Base-by-base conservation (phyloP, 108 stramenopile genomes). In the Conticribra weissflogii region DNA sequence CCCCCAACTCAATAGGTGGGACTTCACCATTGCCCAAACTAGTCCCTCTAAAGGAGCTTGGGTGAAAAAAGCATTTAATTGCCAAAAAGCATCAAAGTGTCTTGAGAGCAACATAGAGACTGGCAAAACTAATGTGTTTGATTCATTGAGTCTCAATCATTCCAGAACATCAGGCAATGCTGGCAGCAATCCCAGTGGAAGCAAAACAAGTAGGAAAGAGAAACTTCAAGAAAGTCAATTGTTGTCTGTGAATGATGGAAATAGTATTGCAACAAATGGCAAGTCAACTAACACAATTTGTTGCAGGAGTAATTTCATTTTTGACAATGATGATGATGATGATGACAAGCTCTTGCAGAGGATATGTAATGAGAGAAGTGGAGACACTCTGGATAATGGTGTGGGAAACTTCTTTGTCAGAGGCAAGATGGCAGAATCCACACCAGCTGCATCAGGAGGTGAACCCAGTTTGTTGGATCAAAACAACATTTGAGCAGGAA, bases 21-120 rank as follows among this genome's bases (percentile, higher is more conserved):
- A 93, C 64, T 89, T 98, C 22, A 94, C 96, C 1, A 96, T 96
- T n/a, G 93, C 94, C 34, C 87, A 82, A 65, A 98, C 84, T 74
- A 93, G 96, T 53, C 97, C 97, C 17, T 74, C 83, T 5, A 41
- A 41, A 41, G 32, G 90, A 88, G 58, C 72, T 85, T 36, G 98
- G 98, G 99, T 81, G 98, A 32, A 87, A 92, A 1, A 96, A 99
- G 72, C 96, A 96, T 22, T 71, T 98, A 23, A 93, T 99, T 12
- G 36, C 5, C 8, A 41, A 41, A 41, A 12, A 12, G 36, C 36
- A 5, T 5, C 12, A 9, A 12, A 41, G 12, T 41, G 36, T 12
- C 12, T 41, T 9, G 12, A 41, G 36, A 41, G 12, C 5, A 12
- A 5, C 12, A 5, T 41, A 5, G 36, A 41, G 36, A 41, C 36